Conservation (phyloP, 257 asterid species). For the Knoxia roxburghii region DNA sequence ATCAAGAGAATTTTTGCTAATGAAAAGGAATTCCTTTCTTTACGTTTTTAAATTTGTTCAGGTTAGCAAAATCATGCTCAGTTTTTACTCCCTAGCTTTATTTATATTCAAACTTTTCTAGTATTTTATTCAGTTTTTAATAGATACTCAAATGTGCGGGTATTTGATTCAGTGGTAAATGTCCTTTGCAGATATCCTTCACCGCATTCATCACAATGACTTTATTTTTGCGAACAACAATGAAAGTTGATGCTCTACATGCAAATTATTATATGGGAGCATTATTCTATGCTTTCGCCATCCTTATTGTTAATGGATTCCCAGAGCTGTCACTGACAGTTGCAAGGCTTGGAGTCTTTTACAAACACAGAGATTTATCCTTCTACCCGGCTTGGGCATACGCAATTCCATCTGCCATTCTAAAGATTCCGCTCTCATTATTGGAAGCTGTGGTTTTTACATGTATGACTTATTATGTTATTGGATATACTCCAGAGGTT, state of each 20-base stretch:
- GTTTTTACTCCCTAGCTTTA: background rate
- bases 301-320: slow-evolving; percentile 41
- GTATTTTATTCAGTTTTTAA: too few relatives aligned
- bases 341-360: slow-evolving; percentile 43
- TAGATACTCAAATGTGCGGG: background rate
- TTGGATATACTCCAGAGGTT: slow-evolving; percentile 48
- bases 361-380: slow-evolving; percentile 42
- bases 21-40: slow-evolving; percentile 48
- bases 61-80: slow-evolving; percentile 24
- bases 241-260: slow-evolving; percentile 36
- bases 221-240: slow-evolving; percentile 46
- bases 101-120: background rate
- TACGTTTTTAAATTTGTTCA: slow-evolving; percentile 44
- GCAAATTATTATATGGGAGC: slow-evolving; percentile 56
- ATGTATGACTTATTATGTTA: slow-evolving; percentile 39
- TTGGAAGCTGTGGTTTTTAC: slow-evolving; percentile 53
- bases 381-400: slow-evolving; percentile 61
- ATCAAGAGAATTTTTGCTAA: slow-evolving; percentile 47
- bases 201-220: slow-evolving; percentile 45
- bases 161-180: too few relatives aligned
- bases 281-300: slow-evolving; percentile 31
- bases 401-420: slow-evolving; percentile 42
- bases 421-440: slow-evolving; percentile 51
- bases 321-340: slow-evolving; percentile 49
- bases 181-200: slow-evolving; percentile 46